A percentile compares a stretch with the other conserved stretches of the same genome.
phyloP scores from a whole-genome alignment of 208 protist genomes.

The Leishmania martiniquensis region DNA sequence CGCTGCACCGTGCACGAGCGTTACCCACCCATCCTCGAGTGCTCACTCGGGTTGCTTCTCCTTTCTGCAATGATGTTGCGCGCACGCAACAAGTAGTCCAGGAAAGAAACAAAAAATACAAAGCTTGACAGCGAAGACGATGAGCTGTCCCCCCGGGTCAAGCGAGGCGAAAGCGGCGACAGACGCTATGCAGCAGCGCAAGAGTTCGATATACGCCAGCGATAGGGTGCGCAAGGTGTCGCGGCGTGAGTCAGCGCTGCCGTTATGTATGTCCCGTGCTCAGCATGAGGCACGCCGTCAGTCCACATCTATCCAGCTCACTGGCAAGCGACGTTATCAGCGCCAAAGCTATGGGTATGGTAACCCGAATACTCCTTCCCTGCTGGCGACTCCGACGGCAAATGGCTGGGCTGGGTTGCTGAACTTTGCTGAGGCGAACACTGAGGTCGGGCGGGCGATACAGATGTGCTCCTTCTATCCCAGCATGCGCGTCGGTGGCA shows the following conservation, averaged over 20 bases:
- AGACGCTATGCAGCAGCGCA: background rate
- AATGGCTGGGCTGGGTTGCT: slow-evolving; percentile 22
- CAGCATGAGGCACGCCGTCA: slow-evolving; percentile 37
- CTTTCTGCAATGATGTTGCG: background rate
- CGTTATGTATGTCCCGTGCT: slow-evolving; percentile 51
- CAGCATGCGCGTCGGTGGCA: slow-evolving; percentile 67
- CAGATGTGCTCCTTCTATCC: slow-evolving; percentile 77
- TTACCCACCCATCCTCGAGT: background rate
- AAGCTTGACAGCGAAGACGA: background rate
- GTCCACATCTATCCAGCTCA: background rate
- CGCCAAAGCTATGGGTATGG: background rate
- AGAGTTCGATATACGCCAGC: slow-evolving; percentile 2
- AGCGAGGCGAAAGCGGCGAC: background rate
- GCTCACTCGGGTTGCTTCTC: background rate
- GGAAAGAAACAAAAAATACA: background rate
- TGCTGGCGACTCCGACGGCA: background rate
- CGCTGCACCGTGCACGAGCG: background rate
- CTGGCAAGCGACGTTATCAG: slow-evolving; percentile 8
- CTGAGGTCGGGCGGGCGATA: slow-evolving; percentile 47
- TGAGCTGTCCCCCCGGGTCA: slow-evolving; percentile 8
- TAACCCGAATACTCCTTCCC: background rate
- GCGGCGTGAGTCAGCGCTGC: slow-evolving; percentile 31
- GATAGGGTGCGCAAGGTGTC: slow-evolving; percentile 8
- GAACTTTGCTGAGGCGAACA: slow-evolving; percentile 10
- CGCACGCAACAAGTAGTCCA: background rate